These are phyloP conservation scores for Plasmodium malariae DNA, from an alignment of 169 alveolate genomes.

Conservation along the genomic window DNA sequence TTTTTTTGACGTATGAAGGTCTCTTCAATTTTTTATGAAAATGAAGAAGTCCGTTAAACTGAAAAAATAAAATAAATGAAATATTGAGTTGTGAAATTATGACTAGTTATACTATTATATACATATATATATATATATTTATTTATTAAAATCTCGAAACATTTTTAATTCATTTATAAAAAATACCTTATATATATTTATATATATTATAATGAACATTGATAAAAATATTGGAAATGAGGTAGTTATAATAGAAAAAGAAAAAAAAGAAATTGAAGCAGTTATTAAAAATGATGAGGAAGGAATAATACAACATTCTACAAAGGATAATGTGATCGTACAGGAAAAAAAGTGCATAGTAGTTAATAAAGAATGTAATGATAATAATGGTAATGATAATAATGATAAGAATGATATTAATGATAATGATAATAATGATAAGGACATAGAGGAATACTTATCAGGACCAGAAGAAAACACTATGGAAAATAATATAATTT, in stretches of 20 bases:
- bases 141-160: not conserved
- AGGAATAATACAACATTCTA: not conserved
- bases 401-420: not conserved
- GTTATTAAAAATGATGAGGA: conserved; percentile 2
- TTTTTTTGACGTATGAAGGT: not conserved
- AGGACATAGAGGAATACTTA: not conserved
- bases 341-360: not conserved
- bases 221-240: conserved; percentile 47
- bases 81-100: too few species aligned
- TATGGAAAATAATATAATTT: not conserved
- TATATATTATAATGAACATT: conserved; percentile 42
- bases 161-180: conserved; percentile 4
- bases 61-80: too few species aligned
- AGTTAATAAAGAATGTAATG: not conserved
- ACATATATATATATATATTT: not conserved
- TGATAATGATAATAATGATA: not conserved
- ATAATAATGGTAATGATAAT: not conserved
- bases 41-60: not conserved
- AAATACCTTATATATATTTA: conserved; percentile 12
- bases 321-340: not conserved
- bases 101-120: too few species aligned
- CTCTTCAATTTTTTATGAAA: not conserved
- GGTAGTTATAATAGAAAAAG: conserved; percentile 21
- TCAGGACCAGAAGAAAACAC: not conserved
- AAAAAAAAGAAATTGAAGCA: conserved; percentile 1